Conservation (phyloP, 805 yeast species). For the Yarrowia keelungensis region DNA sequence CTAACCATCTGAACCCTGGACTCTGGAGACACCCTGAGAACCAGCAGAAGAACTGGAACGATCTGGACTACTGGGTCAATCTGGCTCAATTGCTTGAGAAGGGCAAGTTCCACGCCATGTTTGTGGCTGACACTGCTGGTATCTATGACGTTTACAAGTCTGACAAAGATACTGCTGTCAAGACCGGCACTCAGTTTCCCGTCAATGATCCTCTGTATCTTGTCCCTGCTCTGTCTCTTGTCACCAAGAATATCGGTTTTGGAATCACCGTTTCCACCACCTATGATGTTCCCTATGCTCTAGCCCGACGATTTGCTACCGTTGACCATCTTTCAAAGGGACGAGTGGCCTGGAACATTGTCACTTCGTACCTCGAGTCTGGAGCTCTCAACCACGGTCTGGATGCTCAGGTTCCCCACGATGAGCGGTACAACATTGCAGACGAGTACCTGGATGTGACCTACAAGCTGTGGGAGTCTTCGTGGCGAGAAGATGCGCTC, state of each 20-base stretch:
- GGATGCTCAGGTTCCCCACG: conserved; percentile 52
- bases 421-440: conserved; percentile 53
- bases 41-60: conserved; percentile 46
- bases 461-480: conserved; percentile 53
- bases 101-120: conserved; percentile 53
- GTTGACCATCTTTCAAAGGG: conserved; percentile 56
- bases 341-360: conserved; percentile 59
- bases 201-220: conserved; percentile 54
- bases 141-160: conserved; percentile 53
- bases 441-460: conserved; percentile 54
- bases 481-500: conserved; percentile 57
- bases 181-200: conserved; percentile 51
- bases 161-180: conserved; percentile 51
- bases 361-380: conserved; percentile 55
- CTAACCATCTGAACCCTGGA: conserved; percentile 47
- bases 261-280: conserved; percentile 56
- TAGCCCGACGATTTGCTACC: conserved; percentile 56
- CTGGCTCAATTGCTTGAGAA: conserved; percentile 52
- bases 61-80: conserved; percentile 53
- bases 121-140: conserved; percentile 54
- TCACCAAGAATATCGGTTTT: conserved; percentile 53
- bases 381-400: conserved; percentile 55
- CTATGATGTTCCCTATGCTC: conserved; percentile 54
- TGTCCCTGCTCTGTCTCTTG: conserved; percentile 55
- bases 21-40: conserved; percentile 55